Percentiles rank a stretch among this genome's conserved stretches.
Evolutionary conservation across 2,329 filamentous ascomycete genomes (phyloP).

Genomic region (Gyromitra esculenta): DNA sequence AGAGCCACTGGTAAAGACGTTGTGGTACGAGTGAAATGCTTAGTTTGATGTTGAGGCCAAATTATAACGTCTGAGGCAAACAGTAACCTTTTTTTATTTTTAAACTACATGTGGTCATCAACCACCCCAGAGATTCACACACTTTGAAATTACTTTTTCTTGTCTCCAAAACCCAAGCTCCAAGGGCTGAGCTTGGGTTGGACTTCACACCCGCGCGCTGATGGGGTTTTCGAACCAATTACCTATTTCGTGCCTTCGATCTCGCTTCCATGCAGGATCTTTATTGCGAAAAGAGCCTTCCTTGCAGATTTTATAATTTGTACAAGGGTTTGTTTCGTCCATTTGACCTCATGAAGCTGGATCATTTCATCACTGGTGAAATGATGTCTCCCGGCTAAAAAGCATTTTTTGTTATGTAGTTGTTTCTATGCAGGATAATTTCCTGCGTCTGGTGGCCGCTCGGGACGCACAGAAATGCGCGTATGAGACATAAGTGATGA

Average conservation of each 20-base stretch:
- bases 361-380: conserved; percentile 18
- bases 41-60: not conserved
- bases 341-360: conserved; percentile 18
- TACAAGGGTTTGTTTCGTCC: conserved; percentile 18
- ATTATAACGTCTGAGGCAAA: not conserved
- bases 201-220: conserved; percentile 14
- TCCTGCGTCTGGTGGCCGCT: not conserved
- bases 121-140: not conserved
- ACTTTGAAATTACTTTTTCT: not conserved
- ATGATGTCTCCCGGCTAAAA: conserved; percentile 39
- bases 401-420: conserved; percentile 1
- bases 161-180: conserved; percentile 1
- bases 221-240: conserved; percentile 8
- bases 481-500: conserved; percentile 11
- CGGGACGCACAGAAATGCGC: not conserved
- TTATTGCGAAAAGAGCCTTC: conserved; percentile 37
- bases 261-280: conserved; percentile 48
- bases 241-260: conserved; percentile 25
- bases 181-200: conserved; percentile 11
- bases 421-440: conserved; percentile 25
- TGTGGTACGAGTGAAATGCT: not conserved
- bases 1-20: not conserved
- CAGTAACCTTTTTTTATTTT: not conserved
- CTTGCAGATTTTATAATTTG: conserved; percentile 36
- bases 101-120: not conserved